A percentile compares a stretch with the other conserved stretches of the same genome.
Evolutionary conservation across 2,329 filamentous ascomycete species (phyloP).

Genomic region (Epichloe coenophiala): DNA sequence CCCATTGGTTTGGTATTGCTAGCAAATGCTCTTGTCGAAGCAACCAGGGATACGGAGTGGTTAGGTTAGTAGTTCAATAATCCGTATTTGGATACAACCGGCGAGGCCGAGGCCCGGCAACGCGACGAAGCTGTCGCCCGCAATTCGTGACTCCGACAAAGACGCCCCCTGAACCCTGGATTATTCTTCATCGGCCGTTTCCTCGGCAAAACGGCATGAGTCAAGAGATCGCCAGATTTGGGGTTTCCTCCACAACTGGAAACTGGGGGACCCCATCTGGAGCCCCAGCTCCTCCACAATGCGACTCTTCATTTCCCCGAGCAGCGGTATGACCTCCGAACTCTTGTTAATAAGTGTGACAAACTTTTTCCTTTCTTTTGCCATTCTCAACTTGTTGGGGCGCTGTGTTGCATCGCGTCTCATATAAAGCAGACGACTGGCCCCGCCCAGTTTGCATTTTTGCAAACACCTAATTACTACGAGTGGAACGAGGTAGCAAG

Average conservation of each 20-base stretch:
- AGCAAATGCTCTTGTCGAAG: too few species aligned
- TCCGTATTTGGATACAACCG: too few species aligned
- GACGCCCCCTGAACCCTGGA: too few species aligned
- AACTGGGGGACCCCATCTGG: conserved; percentile 3
- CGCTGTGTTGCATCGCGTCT: neutral
- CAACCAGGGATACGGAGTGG: too few species aligned
- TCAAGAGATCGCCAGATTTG: too few species aligned
- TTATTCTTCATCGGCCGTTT: too few species aligned
- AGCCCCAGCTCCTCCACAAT: conserved; percentile 5
- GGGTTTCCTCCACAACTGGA: neutral
- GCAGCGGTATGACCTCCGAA: neutral
- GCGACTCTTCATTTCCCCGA: neutral
- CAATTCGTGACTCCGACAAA: too few species aligned
- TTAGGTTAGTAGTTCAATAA: too few species aligned
- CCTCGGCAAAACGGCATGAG: too few species aligned
- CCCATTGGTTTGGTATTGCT: too few species aligned
- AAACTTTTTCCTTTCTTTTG: neutral
- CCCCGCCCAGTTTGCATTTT: neutral
- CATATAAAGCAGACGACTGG: neutral
- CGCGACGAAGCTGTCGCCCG: too few species aligned
- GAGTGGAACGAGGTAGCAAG: neutral
- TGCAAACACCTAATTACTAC: neutral
- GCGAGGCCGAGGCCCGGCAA: too few species aligned
- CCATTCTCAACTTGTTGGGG: neutral
- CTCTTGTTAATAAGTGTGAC: neutral